These are phyloP conservation scores for Trichophyton simii DNA, from an alignment of 2,329 filamentous ascomycete species.

Conservation along the genomic window DNA sequence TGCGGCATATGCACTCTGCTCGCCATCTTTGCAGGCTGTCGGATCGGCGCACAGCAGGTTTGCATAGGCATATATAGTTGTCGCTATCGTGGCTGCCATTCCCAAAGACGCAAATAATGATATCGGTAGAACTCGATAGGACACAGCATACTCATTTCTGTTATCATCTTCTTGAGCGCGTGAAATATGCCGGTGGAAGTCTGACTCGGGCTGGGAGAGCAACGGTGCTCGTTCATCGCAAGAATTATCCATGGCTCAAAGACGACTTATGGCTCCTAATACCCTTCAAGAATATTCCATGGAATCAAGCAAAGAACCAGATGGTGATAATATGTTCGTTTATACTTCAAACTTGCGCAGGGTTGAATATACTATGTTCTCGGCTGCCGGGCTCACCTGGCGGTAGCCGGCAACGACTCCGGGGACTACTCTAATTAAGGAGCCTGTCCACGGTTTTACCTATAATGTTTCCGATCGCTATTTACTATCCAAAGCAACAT, in stretches of 20 bases:
- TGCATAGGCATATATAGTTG: not conserved
- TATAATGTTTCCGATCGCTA: not conserved
- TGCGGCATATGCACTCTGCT: not conserved
- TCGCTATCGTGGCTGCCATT: not conserved
- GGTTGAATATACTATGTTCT: not conserved
- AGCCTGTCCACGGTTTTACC: not conserved
- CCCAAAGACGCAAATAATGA: not conserved
- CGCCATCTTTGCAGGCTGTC: not conserved
- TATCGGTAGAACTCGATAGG: not conserved
- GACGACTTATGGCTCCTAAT: not conserved
- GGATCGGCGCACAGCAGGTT: not conserved
- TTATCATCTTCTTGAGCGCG: not conserved
- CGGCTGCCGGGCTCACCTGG: not conserved
- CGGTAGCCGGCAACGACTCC: not conserved
- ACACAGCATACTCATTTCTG: not conserved
- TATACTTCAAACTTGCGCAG: not conserved
- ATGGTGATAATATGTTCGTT: not conserved
- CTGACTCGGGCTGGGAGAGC: not conserved
- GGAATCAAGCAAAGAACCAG: not conserved
- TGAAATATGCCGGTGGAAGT: not conserved
- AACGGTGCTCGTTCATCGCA: not conserved
- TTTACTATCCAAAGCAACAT: not conserved
- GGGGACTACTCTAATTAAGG: not conserved
- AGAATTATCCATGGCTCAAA: not conserved
- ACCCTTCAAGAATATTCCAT: not conserved